Conservation (phyloP, 441 rosid genomes). For the Melastoma candidum region DNA sequence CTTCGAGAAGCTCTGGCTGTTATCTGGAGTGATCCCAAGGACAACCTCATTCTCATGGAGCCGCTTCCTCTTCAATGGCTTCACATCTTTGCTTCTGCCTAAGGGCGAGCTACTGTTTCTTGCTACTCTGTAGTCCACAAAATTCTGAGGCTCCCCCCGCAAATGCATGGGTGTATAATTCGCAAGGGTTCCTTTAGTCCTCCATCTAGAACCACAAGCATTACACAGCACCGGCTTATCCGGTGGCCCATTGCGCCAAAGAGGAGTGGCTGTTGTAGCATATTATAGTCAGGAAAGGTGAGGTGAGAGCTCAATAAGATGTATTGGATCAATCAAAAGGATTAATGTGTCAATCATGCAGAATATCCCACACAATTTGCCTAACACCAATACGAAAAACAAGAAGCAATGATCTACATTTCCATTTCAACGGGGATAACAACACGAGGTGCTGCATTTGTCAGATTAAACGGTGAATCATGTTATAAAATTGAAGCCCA, state of each 20-base stretch:
- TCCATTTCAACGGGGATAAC: too few species aligned
- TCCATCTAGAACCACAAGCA: constrained; percentile 99
- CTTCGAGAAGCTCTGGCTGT: constrained; percentile 41
- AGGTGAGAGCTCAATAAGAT: too few species aligned
- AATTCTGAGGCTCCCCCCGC: constrained; percentile 60
- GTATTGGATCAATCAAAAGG: too few species aligned
- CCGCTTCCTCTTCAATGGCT: constrained; percentile 61
- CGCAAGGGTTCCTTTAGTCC: constrained; percentile 86
- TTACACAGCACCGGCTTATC: constrained; percentile 98
- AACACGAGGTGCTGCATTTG: too few species aligned
- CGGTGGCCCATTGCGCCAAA: constrained; percentile 99
- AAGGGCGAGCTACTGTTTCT: constrained; percentile 56
- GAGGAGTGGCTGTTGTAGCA: constrained; percentile 59
- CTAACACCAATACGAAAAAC: too few species aligned
- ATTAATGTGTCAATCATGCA: too few species aligned
- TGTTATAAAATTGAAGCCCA: too few species aligned
- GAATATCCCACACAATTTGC: too few species aligned
- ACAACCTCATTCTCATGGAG: constrained; percentile 31
- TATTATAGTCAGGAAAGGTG: too few species aligned
- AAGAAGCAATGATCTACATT: too few species aligned
- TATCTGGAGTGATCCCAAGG: constrained; percentile 35
- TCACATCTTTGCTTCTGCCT: constrained; percentile 58
- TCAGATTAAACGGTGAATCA: too few species aligned
- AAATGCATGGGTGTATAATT: constrained; percentile 96
- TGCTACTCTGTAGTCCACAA: constrained; percentile 52